These are phyloP conservation scores for Gracilariopsis chorda DNA, from an alignment of 23 red algal species.

Conservation along the genomic window DNA sequence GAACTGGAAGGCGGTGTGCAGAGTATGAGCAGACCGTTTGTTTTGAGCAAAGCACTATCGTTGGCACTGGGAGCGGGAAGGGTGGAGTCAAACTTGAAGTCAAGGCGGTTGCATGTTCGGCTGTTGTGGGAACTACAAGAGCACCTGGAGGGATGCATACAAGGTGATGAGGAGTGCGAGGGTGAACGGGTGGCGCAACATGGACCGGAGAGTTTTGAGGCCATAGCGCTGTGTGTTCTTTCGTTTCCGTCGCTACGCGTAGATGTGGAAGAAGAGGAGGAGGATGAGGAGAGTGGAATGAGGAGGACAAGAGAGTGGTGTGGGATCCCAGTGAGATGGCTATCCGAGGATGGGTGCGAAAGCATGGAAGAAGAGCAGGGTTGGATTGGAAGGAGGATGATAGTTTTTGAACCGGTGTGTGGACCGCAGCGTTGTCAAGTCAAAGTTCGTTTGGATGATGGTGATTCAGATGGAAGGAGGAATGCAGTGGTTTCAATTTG, in stretches of 20 bases:
- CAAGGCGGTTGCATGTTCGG: not conserved
- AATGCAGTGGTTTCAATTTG: not conserved
- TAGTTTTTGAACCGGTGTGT: not conserved
- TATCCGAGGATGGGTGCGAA: not conserved
- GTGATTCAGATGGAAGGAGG: not conserved
- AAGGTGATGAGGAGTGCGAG: not conserved
- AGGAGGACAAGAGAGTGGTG: not conserved
- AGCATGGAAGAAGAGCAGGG: not conserved
- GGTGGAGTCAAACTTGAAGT: too few relatives aligned
- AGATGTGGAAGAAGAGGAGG: not conserved
- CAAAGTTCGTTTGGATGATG: not conserved
- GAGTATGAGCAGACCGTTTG: not conserved
- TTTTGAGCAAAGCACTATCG: not conserved
- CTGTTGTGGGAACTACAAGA: not conserved
- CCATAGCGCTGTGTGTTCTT: not conserved
- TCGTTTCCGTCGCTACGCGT: not conserved
- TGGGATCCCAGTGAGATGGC: not conserved
- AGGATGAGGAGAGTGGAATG: not conserved
- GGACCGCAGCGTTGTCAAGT: not conserved
- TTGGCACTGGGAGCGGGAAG: too few relatives aligned
- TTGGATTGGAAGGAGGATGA: not conserved
- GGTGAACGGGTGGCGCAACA: not conserved
- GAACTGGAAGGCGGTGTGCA: not conserved
- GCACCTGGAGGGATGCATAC: not conserved
- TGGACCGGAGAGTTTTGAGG: not conserved